Evolutionary conservation across 208 protist genomes (phyloP), one percentile per base, ranked within the genome.

Genomic region (Leptomonas pyrrhocoris): DNA sequence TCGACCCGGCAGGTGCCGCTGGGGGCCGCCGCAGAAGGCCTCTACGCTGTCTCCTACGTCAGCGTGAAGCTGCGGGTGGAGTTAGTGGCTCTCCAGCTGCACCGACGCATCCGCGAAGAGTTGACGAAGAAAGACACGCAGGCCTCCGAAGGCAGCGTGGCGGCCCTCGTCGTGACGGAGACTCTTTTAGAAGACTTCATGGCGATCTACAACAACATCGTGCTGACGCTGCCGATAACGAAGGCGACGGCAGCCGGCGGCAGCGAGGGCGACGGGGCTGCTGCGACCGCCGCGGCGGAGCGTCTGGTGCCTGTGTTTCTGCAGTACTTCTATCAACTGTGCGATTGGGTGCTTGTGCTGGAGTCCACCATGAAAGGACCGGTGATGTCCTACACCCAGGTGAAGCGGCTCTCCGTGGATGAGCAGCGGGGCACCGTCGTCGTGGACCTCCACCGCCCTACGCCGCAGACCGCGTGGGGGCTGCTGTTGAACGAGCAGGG

Each of bases 401-500:
- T 92, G 43, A 80, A 73, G 31, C 68, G 57, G 1, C 45, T 90
- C 36, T 56, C 64, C 15, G 42, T 73, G 18, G 68, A 88, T 38
- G 70, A 69, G 31, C 48, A 59, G 38, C 27, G 65, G 13, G 79
- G 83, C 42, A 61, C 61, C 21, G 64, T 77, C 23, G 64, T 64
- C 13, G 57, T 92, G n/a, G 59, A 79, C 25, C 54, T 94, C 30
- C 68, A 51, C 30, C 79, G 89, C 15, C 73, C 80, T 11, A 78
- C 79, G 21, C 11, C 67, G 16, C 51, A 68, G 34, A 75, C 77
- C 12, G 75, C 89, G 23, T 90, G 81, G 84, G 89, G 89, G 5
- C 65, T 94, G 34, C 67, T 94, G 53, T 83, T 94, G 60, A 94
- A 89, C 71, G 83, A 89, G 51, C 72, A 74, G 42, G 82, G 77